Evolutionary conservation across 805 yeast genomes (phyloP), one percentile per base, ranked within the genome.

Genomic region (Ogataea methanolica): DNA sequence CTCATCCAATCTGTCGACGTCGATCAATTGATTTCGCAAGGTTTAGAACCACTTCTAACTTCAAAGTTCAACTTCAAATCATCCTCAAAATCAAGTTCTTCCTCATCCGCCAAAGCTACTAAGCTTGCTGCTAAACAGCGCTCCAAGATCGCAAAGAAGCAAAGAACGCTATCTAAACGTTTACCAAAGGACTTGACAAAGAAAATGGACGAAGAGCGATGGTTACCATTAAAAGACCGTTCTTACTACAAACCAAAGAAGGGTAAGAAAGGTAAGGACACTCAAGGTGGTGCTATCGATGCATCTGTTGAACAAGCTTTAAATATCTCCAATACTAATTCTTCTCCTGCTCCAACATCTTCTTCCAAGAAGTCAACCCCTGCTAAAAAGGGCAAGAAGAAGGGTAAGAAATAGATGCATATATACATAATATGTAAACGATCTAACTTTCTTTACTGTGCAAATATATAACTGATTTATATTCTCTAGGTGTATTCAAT

Each of bases 221-320:
- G 98, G 98, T 66, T 92, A 43, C 96, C 97, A 21, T 58, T 86
- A 75, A 85, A 82, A 62, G 95, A 91, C 62, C 80, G 98, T 65
- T 78, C 90, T 6, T 80, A 83, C 57, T 90, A 85, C 69, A 88
- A 81, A 65, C 88, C 95, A 14, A 85, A 87, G 61, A 82, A 80
- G 70, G 79, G 82, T 54, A 84, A 80, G 63, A 76, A 74, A 55
- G 43, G 43, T 21, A 75, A 73, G 52, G 79, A 74, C 42, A 79
- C 85, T 0, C 88, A 82, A 62, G 89, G 88, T 58, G 84, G 83
- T 36, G 54, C 66, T 33, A 76, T 76, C 14, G 82, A 78, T 58
- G 68, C 66, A 44, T 70, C 63, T 5, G 69, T 75, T 21, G 78
- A 74, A 51, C 72, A 71, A 46, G 60, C 65, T 15, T 52, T 66